Percentiles rank a stretch among this genome's conserved stretches.
Conservation (phyloP, 2,329 filamentous ascomycete genomes). For the Cordyceps cicadae region DNA sequence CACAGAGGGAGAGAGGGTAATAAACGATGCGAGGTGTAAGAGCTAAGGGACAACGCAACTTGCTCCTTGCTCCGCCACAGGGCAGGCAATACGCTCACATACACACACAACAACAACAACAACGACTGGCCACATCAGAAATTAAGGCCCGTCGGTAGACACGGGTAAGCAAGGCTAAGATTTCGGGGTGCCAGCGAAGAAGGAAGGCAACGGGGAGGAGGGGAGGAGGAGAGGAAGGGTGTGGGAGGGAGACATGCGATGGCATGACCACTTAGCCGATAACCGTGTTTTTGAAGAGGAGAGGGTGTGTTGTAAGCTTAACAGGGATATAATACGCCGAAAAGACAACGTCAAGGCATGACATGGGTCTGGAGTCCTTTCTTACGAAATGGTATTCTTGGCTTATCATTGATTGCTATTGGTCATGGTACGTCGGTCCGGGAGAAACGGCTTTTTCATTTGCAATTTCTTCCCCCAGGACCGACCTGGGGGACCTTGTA, state of each 20-base stretch:
- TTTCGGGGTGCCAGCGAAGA: not conserved
- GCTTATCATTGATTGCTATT: not conserved
- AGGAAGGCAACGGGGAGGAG: not conserved
- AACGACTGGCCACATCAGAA: not conserved
- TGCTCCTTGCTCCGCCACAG: constrained; percentile 3
- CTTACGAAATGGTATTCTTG: not conserved
- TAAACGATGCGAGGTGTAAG: not conserved
- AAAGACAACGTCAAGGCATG: not conserved
- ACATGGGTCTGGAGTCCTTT: not conserved
- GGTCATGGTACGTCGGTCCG: not conserved
- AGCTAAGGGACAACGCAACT: not conserved
- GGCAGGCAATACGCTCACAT: not conserved
- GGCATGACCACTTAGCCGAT: not conserved
- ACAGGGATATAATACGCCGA: not conserved
- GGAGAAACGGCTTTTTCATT: not conserved
- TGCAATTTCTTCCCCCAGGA: not conserved
- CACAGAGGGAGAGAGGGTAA: not conserved
- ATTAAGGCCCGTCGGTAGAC: not conserved
- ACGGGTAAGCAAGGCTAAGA: not conserved
- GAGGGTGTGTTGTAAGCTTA: not conserved
- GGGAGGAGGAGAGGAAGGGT: too few species aligned
- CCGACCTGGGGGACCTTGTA: not conserved
- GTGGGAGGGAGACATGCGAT: too few species aligned
- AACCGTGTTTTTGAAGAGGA: not conserved
- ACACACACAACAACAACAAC: too few species aligned